Percentiles rank a stretch among this genome's conserved stretches.
Evolutionary conservation across 2,329 filamentous ascomycete species (phyloP).

Genomic region (Penicillium digitatum): DNA sequence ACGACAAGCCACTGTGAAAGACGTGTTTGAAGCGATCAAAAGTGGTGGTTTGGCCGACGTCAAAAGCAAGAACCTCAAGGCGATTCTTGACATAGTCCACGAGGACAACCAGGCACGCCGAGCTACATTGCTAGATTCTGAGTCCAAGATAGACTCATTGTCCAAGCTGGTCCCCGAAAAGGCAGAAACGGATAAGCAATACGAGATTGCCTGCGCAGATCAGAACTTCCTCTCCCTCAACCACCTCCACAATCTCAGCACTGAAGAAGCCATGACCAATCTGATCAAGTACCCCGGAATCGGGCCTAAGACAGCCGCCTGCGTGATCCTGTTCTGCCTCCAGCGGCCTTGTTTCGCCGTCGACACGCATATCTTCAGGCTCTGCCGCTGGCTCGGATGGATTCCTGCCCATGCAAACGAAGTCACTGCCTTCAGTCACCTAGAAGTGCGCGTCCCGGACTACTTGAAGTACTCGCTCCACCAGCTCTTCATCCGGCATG

Average conservation of each 20-base stretch:
- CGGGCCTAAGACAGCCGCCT: conserved; percentile 63
- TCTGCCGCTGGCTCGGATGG: conserved; percentile 61
- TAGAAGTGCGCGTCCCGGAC: conserved; percentile 59
- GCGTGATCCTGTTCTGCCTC: conserved; percentile 62
- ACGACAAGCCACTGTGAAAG: conserved; percentile 53
- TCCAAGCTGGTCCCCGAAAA: conserved; percentile 32
- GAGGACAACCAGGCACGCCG: conserved; percentile 61
- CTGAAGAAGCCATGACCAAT: conserved; percentile 55
- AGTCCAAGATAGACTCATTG: conserved; percentile 38
- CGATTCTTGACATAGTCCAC: conserved; percentile 68
- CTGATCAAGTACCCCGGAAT: conserved; percentile 60
- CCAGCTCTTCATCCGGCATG: conserved; percentile 59
- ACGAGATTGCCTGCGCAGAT: conserved; percentile 56
- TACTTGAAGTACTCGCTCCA: conserved; percentile 62
- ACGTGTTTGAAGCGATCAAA: conserved; percentile 67
- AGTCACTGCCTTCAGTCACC: conserved; percentile 54
- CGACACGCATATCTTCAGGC: conserved; percentile 63
- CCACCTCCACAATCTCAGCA: conserved; percentile 55
- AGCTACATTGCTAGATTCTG: conserved; percentile 46
- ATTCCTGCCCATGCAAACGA: conserved; percentile 50
- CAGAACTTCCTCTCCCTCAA: conserved; percentile 62
- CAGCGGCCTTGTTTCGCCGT: conserved; percentile 62
- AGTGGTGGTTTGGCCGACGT: conserved; percentile 65
- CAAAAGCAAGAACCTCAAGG: conserved; percentile 70
- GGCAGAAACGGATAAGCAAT: conserved; percentile 49